Conservation (phyloP, 1,139 yeast species). For the Saccharomyces pastorianus region DNA sequence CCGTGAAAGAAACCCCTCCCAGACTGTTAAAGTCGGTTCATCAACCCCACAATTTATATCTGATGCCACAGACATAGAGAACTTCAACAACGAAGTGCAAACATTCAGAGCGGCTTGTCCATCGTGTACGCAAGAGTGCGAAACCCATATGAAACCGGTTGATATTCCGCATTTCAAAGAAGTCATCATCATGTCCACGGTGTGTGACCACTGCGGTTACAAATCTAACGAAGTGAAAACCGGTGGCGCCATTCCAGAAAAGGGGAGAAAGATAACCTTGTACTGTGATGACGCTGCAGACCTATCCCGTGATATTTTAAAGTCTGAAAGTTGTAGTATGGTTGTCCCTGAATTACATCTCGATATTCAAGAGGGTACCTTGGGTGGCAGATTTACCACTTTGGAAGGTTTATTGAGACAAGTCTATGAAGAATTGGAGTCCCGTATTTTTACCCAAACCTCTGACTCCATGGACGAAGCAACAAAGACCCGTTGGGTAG, state of each 20-base stretch:
- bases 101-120: conserved; percentile 91
- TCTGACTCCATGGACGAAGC: conserved; percentile 86
- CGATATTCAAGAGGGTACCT: conserved; percentile 91
- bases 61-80: conserved; percentile 74
- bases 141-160: conserved; percentile 93
- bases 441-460: conserved; percentile 76
- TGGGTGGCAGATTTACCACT: conserved; percentile 97
- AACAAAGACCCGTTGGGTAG: conserved; percentile 70
- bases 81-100: conserved; percentile 81
- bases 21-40: conserved; percentile 29
- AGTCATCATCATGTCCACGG: conserved; percentile 92
- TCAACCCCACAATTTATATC: conserved; percentile 38
- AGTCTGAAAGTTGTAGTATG: conserved; percentile 89
- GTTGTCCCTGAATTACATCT: conserved; percentile 78
- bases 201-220: conserved; percentile 88
- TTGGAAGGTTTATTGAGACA: conserved; percentile 86
- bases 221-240: conserved; percentile 97
- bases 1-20: conserved; percentile 42
- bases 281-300: conserved; percentile 87
- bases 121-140: conserved; percentile 65
- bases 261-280: conserved; percentile 70
- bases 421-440: conserved; percentile 80
- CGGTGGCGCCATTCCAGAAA: conserved; percentile 89
- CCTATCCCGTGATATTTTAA: conserved; percentile 85
- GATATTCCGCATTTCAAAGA: conserved; percentile 97